These are phyloP conservation scores for Neotropicomus parvogracilis DNA, from an alignment of 1,284 basidiomycete genomes.

Conservation along the genomic window DNA sequence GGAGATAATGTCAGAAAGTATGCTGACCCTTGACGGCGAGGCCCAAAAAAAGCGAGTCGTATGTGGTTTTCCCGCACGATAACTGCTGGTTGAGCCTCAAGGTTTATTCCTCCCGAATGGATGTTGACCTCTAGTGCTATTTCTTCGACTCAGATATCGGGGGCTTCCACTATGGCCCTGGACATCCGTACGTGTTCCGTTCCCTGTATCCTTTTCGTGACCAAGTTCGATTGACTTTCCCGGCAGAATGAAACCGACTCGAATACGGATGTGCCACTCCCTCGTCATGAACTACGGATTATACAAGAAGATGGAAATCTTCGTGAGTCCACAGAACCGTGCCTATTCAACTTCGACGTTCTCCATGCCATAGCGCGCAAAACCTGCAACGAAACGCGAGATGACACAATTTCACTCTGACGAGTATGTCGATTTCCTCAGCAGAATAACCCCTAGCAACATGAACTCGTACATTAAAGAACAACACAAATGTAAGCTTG, in stretches of 20 bases:
- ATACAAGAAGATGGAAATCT: conserved; percentile 97
- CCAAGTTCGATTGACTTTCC: conserved; percentile 4
- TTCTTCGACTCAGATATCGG: conserved; percentile 99
- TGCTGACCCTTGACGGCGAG: conserved; percentile 73
- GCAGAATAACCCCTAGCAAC: conserved; percentile 80
- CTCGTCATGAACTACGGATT: conserved; percentile 99
- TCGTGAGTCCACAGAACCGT: conserved; percentile 54
- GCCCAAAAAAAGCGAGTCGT: conserved; percentile 82
- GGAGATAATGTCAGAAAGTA: conserved; percentile 44
- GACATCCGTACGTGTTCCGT: conserved; percentile 62
- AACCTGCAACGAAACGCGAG: conserved; percentile 97
- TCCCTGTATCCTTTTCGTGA: not conserved
- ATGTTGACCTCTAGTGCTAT: conserved; percentile 67
- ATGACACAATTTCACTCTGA: conserved; percentile 96
- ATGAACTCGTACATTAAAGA: conserved; percentile 89
- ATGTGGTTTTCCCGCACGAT: conserved; percentile 35
- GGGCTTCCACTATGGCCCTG: conserved; percentile 97
- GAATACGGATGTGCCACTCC: conserved; percentile 99
- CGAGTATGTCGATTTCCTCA: conserved; percentile 90
- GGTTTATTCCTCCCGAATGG: conserved; percentile 2
- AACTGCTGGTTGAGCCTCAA: conserved; percentile 1
- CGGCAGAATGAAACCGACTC: conserved; percentile 88
- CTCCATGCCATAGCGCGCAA: conserved; percentile 70
- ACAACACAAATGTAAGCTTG: conserved; percentile 86
- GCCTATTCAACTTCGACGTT: not conserved